Percentiles rank a stretch among this genome's conserved stretches.
These are phyloP conservation scores for Pythium biforme DNA, from an alignment of 352 stramenopile species.

Conservation along the genomic window DNA sequence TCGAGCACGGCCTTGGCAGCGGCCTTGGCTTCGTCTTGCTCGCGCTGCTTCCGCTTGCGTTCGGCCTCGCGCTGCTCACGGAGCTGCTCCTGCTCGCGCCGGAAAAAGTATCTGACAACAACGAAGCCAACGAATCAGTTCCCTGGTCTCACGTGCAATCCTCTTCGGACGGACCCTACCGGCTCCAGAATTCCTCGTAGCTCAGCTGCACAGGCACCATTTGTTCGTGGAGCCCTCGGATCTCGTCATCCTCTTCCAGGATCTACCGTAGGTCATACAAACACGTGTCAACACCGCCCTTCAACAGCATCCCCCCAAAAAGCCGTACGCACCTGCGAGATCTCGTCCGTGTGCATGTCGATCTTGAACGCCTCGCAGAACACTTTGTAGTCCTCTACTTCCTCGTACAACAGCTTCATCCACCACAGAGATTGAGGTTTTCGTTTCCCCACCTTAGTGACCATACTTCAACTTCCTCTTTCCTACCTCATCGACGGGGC, in stretches of 20 bases:
- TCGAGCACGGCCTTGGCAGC: slow-evolving; percentile 22
- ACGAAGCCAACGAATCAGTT: not conserved
- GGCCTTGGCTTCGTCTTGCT: slow-evolving; percentile 32
- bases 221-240: slow-evolving; percentile 57
- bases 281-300: not conserved
- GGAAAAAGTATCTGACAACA: slow-evolving; percentile 61
- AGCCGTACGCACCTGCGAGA: slow-evolving; percentile 40
- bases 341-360: slow-evolving; percentile 71
- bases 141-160: too few species aligned
- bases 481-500: slow-evolving; percentile 71
- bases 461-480: slow-evolving; percentile 4
- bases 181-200: slow-evolving; percentile 84
- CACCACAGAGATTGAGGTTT: not conserved
- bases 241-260: slow-evolving; percentile 49
- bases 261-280: slow-evolving; percentile 28
- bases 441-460: not conserved
- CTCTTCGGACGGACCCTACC: slow-evolving; percentile 28
- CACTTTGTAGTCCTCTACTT: slow-evolving; percentile 66
- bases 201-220: slow-evolving; percentile 74
- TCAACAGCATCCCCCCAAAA: not conserved
- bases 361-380: slow-evolving; percentile 65
- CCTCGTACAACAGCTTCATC: slow-evolving; percentile 68
- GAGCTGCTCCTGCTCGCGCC: slow-evolving; percentile 45
- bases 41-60: slow-evolving; percentile 32
- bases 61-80: slow-evolving; percentile 35